Evolutionary conservation across 352 stramenopile species (phyloP).

Genomic region (Phytophthora megakarya): DNA sequence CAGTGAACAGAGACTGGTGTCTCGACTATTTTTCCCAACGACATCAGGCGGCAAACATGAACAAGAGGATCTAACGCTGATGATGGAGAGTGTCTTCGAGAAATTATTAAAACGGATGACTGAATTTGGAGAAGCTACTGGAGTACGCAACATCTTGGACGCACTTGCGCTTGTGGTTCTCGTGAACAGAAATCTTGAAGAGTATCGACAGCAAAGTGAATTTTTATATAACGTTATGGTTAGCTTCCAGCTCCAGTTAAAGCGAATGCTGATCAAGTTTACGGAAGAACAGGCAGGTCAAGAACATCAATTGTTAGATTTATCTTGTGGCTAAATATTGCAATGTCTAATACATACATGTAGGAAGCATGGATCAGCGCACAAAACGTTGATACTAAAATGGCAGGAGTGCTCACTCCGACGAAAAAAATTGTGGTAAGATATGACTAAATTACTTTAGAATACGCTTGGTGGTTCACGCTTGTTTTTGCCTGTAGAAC

Average conservation of each 20-base stretch:
- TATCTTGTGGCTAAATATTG: too few relatives aligned
- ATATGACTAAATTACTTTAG: background rate
- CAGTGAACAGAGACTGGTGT: conserved; percentile 51
- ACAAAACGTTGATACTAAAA: conserved; percentile 70
- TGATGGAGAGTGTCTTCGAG: conserved; percentile 76
- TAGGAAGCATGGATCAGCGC: conserved; percentile 72
- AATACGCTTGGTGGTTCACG: background rate
- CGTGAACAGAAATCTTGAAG: conserved; percentile 48
- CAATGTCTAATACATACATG: too few relatives aligned
- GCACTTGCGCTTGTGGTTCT: conserved; percentile 65
- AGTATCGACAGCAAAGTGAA: conserved; percentile 51
- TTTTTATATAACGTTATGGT: conserved; percentile 76
- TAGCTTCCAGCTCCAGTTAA: conserved; percentile 81
- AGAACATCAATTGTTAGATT: background rate
- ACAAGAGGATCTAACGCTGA: conserved; percentile 52
- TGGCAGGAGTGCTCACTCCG: conserved; percentile 69
- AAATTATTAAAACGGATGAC: conserved; percentile 72
- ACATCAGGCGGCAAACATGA: conserved; percentile 25
- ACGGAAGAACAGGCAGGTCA: conserved; percentile 62
- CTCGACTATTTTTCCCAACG: conserved; percentile 52
- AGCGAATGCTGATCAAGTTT: conserved; percentile 80
- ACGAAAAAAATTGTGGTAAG: conserved; percentile 68
- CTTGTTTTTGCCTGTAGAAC: conserved; percentile 29
- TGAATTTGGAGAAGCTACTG: conserved; percentile 72
- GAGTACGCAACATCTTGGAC: conserved; percentile 66